Percentiles rank a stretch among this genome's conserved stretches.
phyloP scores from a whole-genome alignment of 192 early-diverging fungal species.

The Linnemannia elongata region DNA sequence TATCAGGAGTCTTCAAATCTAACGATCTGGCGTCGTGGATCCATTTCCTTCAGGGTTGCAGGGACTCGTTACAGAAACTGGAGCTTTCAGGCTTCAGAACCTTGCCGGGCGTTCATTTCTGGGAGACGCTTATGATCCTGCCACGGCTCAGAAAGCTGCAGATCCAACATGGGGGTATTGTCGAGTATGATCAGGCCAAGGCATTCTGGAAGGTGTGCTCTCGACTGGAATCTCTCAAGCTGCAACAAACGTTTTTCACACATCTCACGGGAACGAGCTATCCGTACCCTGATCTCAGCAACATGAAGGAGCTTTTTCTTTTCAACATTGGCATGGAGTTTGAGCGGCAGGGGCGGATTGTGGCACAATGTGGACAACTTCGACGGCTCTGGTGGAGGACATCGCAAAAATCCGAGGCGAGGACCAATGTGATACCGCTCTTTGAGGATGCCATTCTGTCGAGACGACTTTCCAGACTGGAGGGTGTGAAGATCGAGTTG shows the following conservation, averaged over 20 bases:
- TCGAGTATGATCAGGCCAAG: not conserved
- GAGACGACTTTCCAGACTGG: not conserved
- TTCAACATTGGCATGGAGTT: not conserved
- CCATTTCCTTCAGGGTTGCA: not conserved
- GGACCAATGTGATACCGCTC: not conserved
- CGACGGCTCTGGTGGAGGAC: not conserved
- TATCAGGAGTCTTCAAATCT: not conserved
- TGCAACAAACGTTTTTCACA: not conserved
- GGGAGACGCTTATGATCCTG: not conserved
- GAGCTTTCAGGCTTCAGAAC: not conserved
- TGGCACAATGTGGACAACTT: constrained; percentile 4
- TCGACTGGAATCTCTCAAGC: not conserved
- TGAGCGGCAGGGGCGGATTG: not conserved
- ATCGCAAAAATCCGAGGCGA: not conserved
- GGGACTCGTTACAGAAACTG: not conserved
- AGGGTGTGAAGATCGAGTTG: not conserved
- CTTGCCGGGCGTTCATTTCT: not conserved
- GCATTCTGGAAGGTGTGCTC: not conserved
- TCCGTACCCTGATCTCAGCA: not conserved
- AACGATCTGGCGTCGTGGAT: not conserved
- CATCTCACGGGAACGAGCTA: not conserved
- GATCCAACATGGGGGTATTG: not conserved
- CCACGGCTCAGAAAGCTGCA: not conserved
- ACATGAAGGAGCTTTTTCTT: constrained; percentile 4
- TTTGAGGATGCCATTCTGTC: not conserved